Evolutionary conservation across 305 asterid species (phyloP).

Genomic region (Plantago lanceolata): DNA sequence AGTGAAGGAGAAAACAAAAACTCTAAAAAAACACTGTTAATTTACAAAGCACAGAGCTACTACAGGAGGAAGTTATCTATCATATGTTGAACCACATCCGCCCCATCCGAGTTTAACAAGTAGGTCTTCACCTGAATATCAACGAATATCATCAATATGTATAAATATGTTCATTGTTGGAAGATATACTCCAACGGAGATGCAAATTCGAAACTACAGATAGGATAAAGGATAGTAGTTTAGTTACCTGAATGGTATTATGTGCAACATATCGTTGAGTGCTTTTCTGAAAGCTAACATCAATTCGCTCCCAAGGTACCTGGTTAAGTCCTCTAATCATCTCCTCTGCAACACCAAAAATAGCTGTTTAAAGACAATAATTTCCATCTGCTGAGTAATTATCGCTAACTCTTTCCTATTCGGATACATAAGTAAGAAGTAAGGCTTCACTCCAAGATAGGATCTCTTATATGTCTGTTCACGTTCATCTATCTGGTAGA

Average conservation of each 20-base stretch:
- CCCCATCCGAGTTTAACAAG: constrained; percentile 90
- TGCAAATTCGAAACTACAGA: background rate
- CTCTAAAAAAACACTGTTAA: background rate
- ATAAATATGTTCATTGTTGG: background rate
- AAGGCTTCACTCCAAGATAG: no score
- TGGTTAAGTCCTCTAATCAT: constrained; percentile 84
- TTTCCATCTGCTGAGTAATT: no score
- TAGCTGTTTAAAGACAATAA: no score
- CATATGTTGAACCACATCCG: constrained; percentile 85
- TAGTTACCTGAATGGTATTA: constrained; percentile 66
- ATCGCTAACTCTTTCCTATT: no score
- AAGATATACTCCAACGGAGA: background rate
- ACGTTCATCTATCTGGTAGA: no score
- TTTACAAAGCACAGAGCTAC: constrained; percentile 13
- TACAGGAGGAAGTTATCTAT: constrained; percentile 70
- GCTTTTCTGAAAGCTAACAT: constrained; percentile 89
- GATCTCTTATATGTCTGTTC: no score
- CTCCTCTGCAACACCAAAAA: constrained; percentile 46
- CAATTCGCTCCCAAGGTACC: constrained; percentile 86
- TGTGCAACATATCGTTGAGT: constrained; percentile 82
- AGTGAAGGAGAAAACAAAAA: background rate
- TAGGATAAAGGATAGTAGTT: constrained; percentile 4
- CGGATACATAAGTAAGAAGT: no score
- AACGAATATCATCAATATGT: no score
- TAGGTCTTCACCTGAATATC: constrained; percentile 67